Evolutionary conservation across 495 filamentous ascomycete species (phyloP).

Genomic region (Trypethelium eluteriae): DNA sequence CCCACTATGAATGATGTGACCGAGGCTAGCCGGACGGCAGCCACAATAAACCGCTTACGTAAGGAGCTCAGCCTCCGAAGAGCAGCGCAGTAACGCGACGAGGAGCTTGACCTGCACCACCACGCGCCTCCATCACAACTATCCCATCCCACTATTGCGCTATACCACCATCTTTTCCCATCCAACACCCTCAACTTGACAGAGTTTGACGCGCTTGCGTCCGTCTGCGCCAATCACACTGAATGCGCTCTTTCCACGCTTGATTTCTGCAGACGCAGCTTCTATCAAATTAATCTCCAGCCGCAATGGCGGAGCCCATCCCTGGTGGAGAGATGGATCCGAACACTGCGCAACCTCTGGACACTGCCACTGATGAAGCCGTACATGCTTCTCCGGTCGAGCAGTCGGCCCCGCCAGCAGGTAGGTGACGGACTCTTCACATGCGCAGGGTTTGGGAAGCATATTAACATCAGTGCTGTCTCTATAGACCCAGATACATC

Average conservation of each 20-base stretch:
- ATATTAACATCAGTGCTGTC: not conserved
- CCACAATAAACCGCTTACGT: not conserved
- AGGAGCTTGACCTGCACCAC: constrained; percentile 4
- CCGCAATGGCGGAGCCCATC: not conserved
- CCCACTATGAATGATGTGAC: not conserved
- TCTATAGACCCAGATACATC: constrained; percentile 18
- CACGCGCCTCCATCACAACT: constrained; percentile 1
- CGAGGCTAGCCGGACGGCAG: not conserved
- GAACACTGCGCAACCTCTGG: not conserved
- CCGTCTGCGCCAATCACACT: not conserved
- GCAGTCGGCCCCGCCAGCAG: not conserved
- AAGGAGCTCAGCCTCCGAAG: constrained; percentile 1
- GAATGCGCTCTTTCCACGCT: not conserved
- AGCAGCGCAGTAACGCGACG: constrained; percentile 5
- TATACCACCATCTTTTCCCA: not conserved
- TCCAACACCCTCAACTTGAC: not conserved
- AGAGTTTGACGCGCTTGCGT: not conserved
- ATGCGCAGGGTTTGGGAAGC: too few species aligned
- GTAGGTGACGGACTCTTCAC: not conserved
- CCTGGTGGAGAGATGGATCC: constrained; percentile 6
- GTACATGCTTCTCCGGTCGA: not conserved
- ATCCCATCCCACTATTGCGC: not conserved
- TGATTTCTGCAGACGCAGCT: not conserved
- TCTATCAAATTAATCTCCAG: not conserved
- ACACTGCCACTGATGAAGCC: not conserved